Evolutionary conservation across 169 alveolate genomes (phyloP), one percentile per base, ranked within the genome.

Genomic region (Plasmodium inui): DNA sequence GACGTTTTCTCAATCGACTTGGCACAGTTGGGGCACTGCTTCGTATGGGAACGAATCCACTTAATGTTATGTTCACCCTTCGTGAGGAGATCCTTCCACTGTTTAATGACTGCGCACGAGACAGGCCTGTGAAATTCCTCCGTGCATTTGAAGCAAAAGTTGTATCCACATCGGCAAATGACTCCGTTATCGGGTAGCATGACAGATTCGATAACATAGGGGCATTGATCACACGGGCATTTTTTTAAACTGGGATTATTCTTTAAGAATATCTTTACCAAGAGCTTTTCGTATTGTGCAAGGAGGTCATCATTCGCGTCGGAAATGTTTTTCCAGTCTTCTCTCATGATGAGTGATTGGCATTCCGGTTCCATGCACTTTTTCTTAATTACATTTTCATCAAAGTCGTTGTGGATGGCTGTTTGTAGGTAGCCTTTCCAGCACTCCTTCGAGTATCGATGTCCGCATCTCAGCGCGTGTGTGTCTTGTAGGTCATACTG

Each of bases 401-500:
- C 85, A 26, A 76, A 74, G 41, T 86, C 93, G 26, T 50, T 76
- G 7, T 76, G 22, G 7, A 86, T 17, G 55, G 86, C 55, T 26
- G 81, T 86, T 86, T 74, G 57, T 22, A 86, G 71, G 76, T 86
- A 86, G 4, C 70, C n/a, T 86, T 10, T 8, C 85, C 70, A 86
- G 46, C 86, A 86, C 44, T 86, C 81, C 34, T 86, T 86, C 22
- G 93, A 86, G 26, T 53, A 86, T 2, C 81, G 32, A 55, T 86
- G 93, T n/a, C 93, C 93, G 80, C 93, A 86, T 50, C 34, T 28
- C 30, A 86, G 81, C 5, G 93, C 81, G 46, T 86, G 67, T 32
- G 93, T 86, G 44, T 86, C 83, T 19, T 44, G 12, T 32, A 76
- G 22, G 28, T 74, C 53, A 46, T 41, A 86, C 41, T 86, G 82